Percentiles rank a stretch among this genome's conserved stretches.
Conservation (phyloP, 768 basidiomycete species). For the Naematelia encephala region DNA sequence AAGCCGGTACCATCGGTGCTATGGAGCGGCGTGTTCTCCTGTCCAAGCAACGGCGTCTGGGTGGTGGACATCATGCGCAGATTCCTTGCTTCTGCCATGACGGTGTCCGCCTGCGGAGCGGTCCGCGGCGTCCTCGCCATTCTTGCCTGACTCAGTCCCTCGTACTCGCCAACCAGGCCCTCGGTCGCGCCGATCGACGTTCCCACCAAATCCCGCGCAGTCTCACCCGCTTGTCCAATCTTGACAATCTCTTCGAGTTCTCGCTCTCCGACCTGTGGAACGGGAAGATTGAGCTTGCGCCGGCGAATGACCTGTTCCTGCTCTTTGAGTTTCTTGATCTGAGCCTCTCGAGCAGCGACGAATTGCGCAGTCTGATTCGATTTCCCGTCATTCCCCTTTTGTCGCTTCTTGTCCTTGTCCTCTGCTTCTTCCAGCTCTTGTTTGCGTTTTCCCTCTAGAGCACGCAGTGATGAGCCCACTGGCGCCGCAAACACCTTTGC, state of each 20-base stretch:
- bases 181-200: conserved; percentile 60
- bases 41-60: conserved; percentile 91
- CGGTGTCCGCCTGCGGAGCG: conserved; percentile 88
- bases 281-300: conserved; percentile 75
- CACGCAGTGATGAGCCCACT: conserved; percentile 81
- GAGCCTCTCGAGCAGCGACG: conserved; percentile 91
- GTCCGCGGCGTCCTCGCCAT: conserved; percentile 95
- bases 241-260: conserved; percentile 98
- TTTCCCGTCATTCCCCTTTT: conserved; percentile 69
- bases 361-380: conserved; percentile 71
- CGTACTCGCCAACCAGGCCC: conserved; percentile 87
- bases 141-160: conserved; percentile 76
- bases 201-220: conserved; percentile 69
- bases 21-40: conserved; percentile 95
- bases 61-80: conserved; percentile 85
- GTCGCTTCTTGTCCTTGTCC: conserved; percentile 77
- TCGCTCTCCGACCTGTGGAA: conserved; percentile 86
- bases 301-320: conserved; percentile 90
- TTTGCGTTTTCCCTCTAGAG: conserved; percentile 94
- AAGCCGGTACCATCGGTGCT: conserved; percentile 77
- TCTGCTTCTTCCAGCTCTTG: conserved; percentile 82
- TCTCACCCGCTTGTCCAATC: conserved; percentile 89
- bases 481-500: conserved; percentile 78
- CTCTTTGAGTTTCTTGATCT: conserved; percentile 96
- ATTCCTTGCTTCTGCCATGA: conserved; percentile 92